A percentile compares a stretch with the other conserved stretches of the same genome.
Conservation (phyloP, 2,329 filamentous ascomycete genomes). For the Fusarium floridanum region DNA sequence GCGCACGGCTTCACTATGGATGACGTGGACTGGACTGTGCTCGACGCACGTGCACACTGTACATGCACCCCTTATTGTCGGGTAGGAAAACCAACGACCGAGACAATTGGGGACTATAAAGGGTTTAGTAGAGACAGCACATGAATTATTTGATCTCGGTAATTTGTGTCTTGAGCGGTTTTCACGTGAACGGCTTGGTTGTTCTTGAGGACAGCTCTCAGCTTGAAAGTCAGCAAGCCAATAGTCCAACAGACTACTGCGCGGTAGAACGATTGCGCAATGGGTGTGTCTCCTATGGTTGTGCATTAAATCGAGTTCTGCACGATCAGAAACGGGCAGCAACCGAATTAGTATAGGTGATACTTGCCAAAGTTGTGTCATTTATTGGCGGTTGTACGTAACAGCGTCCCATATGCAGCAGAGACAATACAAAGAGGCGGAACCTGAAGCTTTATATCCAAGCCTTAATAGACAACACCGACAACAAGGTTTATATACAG, state of each 20-base stretch:
- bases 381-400: neutral
- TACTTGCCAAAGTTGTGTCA: neutral
- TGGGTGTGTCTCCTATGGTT: neutral
- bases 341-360: neutral
- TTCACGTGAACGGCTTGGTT: neutral
- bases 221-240: neutral
- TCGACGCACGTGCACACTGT: constrained; percentile 2
- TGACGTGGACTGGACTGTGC: neutral
- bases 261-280: neutral
- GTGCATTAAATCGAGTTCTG: neutral
- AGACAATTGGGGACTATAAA: neutral
- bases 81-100: neutral
- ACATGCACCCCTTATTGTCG: neutral
- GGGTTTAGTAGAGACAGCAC: neutral
- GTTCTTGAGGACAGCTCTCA: neutral
- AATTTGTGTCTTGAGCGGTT: neutral
- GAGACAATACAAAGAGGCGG: neutral
- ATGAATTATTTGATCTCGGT: neutral
- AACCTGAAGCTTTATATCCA: neutral
- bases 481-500: neutral
- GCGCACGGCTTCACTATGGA: constrained; percentile 13
- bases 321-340: no score
- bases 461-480: neutral
- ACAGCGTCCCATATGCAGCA: neutral
- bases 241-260: neutral